Conservation (phyloP, 129 eudicot genomes). For the Flaveria trinervia region DNA sequence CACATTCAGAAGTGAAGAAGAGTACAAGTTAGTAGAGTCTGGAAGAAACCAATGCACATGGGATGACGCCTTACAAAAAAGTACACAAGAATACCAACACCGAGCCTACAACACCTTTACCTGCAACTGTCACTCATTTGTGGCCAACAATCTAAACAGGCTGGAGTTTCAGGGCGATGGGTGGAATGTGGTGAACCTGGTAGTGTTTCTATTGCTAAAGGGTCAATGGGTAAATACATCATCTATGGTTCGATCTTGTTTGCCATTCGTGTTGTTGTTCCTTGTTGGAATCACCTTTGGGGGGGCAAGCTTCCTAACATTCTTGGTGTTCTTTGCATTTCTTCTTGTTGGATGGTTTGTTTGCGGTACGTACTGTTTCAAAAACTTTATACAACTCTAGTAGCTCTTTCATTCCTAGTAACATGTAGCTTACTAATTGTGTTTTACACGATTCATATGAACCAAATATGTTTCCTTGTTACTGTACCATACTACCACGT, state of each 20-base stretch:
- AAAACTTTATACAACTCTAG: conserved; percentile 2
- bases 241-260: conserved; percentile 41
- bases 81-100: conserved; percentile 26
- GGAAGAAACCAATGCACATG: conserved; percentile 18
- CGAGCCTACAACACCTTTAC: conserved; percentile 54
- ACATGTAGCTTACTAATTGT: conserved; percentile 13
- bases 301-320: conserved; percentile 10
- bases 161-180: conserved; percentile 54
- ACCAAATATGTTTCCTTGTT: neutral
- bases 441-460: neutral
- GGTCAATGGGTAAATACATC: conserved; percentile 60
- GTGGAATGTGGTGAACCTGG: conserved; percentile 83
- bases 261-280: conserved; percentile 2
- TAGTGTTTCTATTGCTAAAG: conserved; percentile 55
- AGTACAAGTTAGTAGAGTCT: neutral
- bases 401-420: neutral
- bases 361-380: conserved; percentile 12
- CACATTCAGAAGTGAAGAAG: conserved; percentile 14
- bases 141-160: conserved; percentile 74
- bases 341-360: conserved; percentile 6
- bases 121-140: conserved; percentile 90
- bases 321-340: conserved; percentile 2
- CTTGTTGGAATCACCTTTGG: conserved; percentile 9
- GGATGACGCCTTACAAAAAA: conserved; percentile 12
- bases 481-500: neutral